Evolutionary conservation across 2,329 filamentous ascomycete genomes (phyloP), one percentile per base, ranked within the genome.

Genomic region (Fusarium paranaense): DNA sequence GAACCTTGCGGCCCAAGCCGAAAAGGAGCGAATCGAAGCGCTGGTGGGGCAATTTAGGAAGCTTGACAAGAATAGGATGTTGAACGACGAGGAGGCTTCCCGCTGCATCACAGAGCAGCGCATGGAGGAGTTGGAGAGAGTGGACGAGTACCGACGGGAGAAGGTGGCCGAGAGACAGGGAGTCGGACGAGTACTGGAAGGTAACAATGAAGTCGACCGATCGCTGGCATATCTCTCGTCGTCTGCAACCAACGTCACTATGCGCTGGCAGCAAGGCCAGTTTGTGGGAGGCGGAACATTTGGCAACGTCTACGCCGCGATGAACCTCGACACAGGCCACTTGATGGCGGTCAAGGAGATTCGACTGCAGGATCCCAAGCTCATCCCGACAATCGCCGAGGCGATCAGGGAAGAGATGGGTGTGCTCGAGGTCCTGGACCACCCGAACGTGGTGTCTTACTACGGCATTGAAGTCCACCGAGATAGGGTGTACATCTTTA

Each of bases 401-500:
- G 95, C 98, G 81, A 98, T 99, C 81, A 92, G 93, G 72, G 97
- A 99, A 80, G 97, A 99, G 82, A 98, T 99, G 95, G 93, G 93
- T 61, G 96, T 99, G 6, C 86, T 99, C 58, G 96, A 98, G 83
- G 93, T 98, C 1, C 89, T 99, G 54, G 95, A 99, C 80, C 97
- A 99, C 81, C 97, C 97, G 25, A 99, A 99, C 81, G 94, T 99
- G 70, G 97, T 99, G 25, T 96, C 95, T 11, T 99, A 99, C 84
- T 97, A 97, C 80, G 97, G 97, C 67, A 98, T 99, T 79, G 97
- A 99, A 83, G 97, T 98, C 4, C 97, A 99, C 83, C 91, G 97
- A 72, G 97, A 99, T 87, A 97, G 98, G 81, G 97, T 99, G n/a
- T 99, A 98, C 83, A 98, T 99, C 76, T 99, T 99, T 82, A 99